Evolutionary conservation across 306 rosid species (phyloP), one percentile per base, ranked within the genome.

Genomic region (Sechiopsis laciniata): DNA sequence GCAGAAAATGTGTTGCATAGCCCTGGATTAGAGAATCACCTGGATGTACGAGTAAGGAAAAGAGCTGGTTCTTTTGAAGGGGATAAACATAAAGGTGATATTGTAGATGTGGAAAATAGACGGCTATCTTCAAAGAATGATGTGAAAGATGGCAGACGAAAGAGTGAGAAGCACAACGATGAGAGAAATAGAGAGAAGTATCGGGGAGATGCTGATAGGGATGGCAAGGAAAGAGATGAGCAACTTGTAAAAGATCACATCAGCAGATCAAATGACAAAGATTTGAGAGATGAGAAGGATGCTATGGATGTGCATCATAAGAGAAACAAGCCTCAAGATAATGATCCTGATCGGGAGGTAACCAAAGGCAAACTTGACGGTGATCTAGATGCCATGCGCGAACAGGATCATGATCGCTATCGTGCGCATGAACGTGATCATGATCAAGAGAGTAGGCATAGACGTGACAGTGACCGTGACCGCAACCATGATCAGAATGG

Each of bases 111-210:
- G 56, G 85, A 70, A 71, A 84, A 81, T 68, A 88, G 88, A 56
- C 80, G 82, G 56, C 74, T 86, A 72, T 87, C 85, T 50, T 83
- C 89, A 61, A 86, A 81, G 83, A 92, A 89, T 83, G 96, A 88
- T 73, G 74, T 81, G 50, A 88, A 83, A 83, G 97, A 91, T 75
- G 92, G 79, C 63, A 87, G 82, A 75, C 86, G 81, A 71, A 95
- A 85, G 84, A 91, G 88, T 82, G 99, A 95, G 79, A 95, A 85
- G 78, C 92, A 85, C 74, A 95, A 81, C 80, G 97, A 95, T 79
- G 99, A 95, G 37, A 89, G 85, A 80, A 80, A 84, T 63, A 84
- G 78, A 78, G 97, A 89, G 83, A 95, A 86, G 77, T 77, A 82
- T 73, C 80, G 87, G 77, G 97, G 91, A 74, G 96, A 87, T 66